Evolutionary conservation across 2,329 filamentous ascomycete species (phyloP), one percentile per base, ranked within the genome.

Genomic region (Beauveria medogensis): DNA sequence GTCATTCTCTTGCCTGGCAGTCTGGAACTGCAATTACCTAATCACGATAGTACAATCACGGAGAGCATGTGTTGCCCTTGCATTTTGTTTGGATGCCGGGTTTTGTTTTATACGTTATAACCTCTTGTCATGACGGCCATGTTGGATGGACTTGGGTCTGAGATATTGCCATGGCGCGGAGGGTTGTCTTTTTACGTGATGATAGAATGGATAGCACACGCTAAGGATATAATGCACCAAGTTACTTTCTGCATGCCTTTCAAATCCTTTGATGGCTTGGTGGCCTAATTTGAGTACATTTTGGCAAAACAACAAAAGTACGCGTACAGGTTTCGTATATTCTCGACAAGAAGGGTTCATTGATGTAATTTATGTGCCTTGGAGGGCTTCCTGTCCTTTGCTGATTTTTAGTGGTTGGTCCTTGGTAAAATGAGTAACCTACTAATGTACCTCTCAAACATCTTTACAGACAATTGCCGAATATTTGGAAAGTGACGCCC

Each of bases 1-100:
- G n/a, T 56, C 37, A 54, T 46, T 54, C 48, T 64, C 63, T 61
- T 61, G 65, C 63, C 34, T 59, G 41, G 37, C 56, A 46, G 56
- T 52, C 40, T 24, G 56, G 56, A 28, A 59, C 56, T 59, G 56
- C 26, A 5, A 18, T 5, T 40, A 46, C 43, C 55, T 53, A 52
- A 52, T 46, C 3, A 50, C 56, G 20, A 40, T 40, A 46, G 52
- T 59, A 52, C n/a, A 37, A 22, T 34, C 26, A 52, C 47, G n/a
- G 40, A 40, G 47, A 51, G 56, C 40, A 59, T 51, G 22, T 34
- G 20, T 16, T 59, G 37, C 24, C 48, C 20, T 37, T 59, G 24
- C n/a, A 37, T 52, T 18, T 40, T 60, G 26, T 37, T 57, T 28
- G 40, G 18, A 34, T 24, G 6, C 9, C 26, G 14, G 43, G 22